phyloP scores from a whole-genome alignment of 768 basidiomycete species.

The Termitomyces sp. region DNA sequence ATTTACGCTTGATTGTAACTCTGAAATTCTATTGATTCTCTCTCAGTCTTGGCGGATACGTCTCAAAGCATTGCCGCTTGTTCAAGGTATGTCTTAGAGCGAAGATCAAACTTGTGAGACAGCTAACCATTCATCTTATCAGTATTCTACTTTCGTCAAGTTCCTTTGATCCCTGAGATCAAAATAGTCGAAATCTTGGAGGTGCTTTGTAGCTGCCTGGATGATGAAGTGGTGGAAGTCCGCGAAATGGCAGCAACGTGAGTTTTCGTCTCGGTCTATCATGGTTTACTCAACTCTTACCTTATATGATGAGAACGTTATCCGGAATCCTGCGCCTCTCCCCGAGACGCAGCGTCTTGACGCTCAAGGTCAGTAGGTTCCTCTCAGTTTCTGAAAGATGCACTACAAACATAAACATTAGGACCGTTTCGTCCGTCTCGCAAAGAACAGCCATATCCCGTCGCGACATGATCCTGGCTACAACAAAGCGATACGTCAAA shows the following conservation, averaged over 20 bases:
- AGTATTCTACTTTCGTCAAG: constrained; percentile 88
- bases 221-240: constrained; percentile 87
- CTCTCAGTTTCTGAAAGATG: neutral
- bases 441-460: constrained; percentile 66
- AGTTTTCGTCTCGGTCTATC: constrained; percentile 19
- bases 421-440: constrained; percentile 78
- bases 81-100: constrained; percentile 52
- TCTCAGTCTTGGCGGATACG: constrained; percentile 83
- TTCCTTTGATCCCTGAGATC: constrained; percentile 72
- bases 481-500: constrained; percentile 65
- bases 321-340: constrained; percentile 83
- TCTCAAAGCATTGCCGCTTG: constrained; percentile 78
- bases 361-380: constrained; percentile 53
- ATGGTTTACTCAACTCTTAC: neutral
- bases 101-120: neutral
- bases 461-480: constrained; percentile 61
- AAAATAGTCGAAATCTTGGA: constrained; percentile 80
- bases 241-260: constrained; percentile 86
- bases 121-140: neutral
- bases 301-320: constrained; percentile 47
- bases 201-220: constrained; percentile 76
- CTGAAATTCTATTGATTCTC: neutral
- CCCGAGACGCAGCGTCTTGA: constrained; percentile 70
- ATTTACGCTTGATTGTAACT: constrained; percentile 15
- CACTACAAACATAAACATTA: constrained; percentile 20